phyloP scores from a whole-genome alignment of 108 stramenopile species.

The Asterionellopsis glacialis region DNA sequence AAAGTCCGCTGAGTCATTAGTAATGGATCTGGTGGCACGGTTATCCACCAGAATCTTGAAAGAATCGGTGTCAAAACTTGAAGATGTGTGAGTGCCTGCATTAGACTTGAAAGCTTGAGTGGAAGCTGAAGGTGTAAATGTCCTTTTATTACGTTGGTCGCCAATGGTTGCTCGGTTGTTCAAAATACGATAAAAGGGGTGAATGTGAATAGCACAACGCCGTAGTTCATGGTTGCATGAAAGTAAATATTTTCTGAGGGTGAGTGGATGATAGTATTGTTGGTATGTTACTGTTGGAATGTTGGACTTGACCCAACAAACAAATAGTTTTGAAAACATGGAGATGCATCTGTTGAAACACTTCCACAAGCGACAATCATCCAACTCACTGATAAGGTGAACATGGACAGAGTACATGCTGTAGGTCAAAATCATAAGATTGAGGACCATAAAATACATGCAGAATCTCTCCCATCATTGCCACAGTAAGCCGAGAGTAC shows the following conservation, averaged over 20 bases:
- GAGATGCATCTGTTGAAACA: too few species aligned
- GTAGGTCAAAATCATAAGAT: too few species aligned
- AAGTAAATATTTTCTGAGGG: not conserved
- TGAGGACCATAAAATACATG: too few species aligned
- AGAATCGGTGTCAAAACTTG: slow-evolving; percentile 5
- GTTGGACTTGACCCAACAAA: not conserved
- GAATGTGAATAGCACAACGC: not conserved
- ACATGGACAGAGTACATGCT: too few species aligned
- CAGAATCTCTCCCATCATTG: too few species aligned
- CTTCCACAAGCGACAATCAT: too few species aligned
- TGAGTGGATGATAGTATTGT: not conserved
- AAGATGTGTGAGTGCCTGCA: not conserved
- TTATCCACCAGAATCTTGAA: not conserved
- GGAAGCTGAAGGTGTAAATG: not conserved
- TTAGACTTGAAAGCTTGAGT: not conserved
- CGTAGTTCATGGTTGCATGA: not conserved
- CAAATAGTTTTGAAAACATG: not conserved
- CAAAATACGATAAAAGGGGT: not conserved
- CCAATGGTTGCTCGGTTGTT: not conserved
- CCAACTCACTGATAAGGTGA: too few species aligned
- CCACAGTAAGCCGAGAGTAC: too few species aligned
- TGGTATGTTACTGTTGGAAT: not conserved
- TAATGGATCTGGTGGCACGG: not conserved
- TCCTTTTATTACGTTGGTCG: not conserved
- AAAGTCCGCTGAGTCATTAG: not conserved